Conservation (phyloP, 768 basidiomycete species). For the Hericium coralloides region DNA sequence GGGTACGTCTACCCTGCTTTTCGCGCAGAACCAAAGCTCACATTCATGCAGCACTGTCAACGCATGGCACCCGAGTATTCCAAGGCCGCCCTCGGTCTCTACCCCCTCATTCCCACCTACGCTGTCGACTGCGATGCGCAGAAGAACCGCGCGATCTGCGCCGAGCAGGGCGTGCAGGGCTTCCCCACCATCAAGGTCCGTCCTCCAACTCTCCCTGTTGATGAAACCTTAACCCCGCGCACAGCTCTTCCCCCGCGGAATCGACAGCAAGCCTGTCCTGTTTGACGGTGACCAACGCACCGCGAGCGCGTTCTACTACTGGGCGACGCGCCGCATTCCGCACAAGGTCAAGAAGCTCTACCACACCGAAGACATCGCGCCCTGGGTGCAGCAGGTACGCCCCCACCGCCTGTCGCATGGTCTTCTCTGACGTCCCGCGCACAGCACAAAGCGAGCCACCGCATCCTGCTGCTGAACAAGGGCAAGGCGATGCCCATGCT, state of each 20-base stretch:
- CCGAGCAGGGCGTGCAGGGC: conserved; percentile 78
- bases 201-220: neutral
- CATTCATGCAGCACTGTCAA: conserved; percentile 62
- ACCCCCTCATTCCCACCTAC: conserved; percentile 80
- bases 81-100: conserved; percentile 69
- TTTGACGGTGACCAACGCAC: conserved; percentile 68
- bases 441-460: conserved; percentile 35
- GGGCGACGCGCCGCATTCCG: conserved; percentile 66
- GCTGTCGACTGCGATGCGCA: conserved; percentile 83
- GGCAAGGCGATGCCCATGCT: conserved; percentile 69
- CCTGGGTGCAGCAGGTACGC: conserved; percentile 65
- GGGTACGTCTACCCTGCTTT: conserved; percentile 38
- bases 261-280: conserved; percentile 45
- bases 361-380: conserved; percentile 43
- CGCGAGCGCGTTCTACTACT: conserved; percentile 65
- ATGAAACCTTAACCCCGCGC: conserved; percentile 2
- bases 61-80: conserved; percentile 77
- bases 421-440: neutral
- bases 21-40: neutral
- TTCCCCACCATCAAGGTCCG: conserved; percentile 88
- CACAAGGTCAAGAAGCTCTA: conserved; percentile 56
- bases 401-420: neutral
- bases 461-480: conserved; percentile 64
- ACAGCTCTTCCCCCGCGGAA: conserved; percentile 74
- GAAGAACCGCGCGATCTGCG: conserved; percentile 73